phyloP scores from a whole-genome alignment of 176 grass and related monocot species.

The maize (Zea mays) region Zm-B73-REFERENCE-NAM-5.0 NC_050097.1:237913501-237914000 shows the following conservation, averaged over 20 bases:
- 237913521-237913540: not conserved
- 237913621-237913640: not conserved
- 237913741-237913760: too few relatives aligned
- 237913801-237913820: too few relatives aligned
- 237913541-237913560: not conserved
- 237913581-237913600: not conserved
- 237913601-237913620: not conserved
- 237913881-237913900: too few relatives aligned
- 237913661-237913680: too few relatives aligned
- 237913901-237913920: not conserved
- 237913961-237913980: not conserved
- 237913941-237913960: not conserved
- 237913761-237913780: too few relatives aligned
- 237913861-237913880: too few relatives aligned
- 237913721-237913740: too few relatives aligned
- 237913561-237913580: not conserved
- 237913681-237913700: too few relatives aligned
- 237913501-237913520: not conserved
- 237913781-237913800: too few relatives aligned
- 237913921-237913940: not conserved
- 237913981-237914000: not conserved
- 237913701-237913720: too few relatives aligned
- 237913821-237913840: too few relatives aligned
- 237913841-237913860: too few relatives aligned
- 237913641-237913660: not conserved